phyloP scores from a whole-genome alignment of 176 grass and related monocot species.

The Neostapfia colusana region DNA sequence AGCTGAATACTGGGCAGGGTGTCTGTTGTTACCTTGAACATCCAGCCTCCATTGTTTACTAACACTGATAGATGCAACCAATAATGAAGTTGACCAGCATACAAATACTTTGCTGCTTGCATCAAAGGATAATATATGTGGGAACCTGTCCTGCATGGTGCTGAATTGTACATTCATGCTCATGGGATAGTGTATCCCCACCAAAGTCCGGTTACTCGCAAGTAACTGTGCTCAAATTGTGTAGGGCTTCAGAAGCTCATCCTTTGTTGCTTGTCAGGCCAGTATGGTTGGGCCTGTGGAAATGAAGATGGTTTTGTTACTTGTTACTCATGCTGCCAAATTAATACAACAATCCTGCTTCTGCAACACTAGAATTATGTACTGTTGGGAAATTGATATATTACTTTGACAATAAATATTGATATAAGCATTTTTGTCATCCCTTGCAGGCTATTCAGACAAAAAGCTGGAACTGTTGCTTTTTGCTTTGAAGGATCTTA shows the following conservation, averaged over 20 bases:
- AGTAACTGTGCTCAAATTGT: neutral
- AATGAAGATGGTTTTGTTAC: neutral
- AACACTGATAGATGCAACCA: neutral
- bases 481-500: slow-evolving; percentile 84
- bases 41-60: neutral
- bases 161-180: neutral
- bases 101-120: neutral
- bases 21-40: neutral
- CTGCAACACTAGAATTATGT: slow-evolving; percentile 20
- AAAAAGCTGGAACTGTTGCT: slow-evolving; percentile 72
- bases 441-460: slow-evolving; percentile 75
- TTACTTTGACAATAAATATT: slow-evolving; percentile 15
- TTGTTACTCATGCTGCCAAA: neutral
- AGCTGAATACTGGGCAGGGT: neutral
- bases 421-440: slow-evolving; percentile 15
- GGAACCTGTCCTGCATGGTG: neutral
- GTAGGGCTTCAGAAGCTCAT: neutral
- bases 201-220: neutral
- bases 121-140: slow-evolving; percentile 9
- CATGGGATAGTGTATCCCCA: neutral
- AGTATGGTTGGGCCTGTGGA: neutral
- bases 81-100: neutral
- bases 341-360: neutral
- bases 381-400: neutral
- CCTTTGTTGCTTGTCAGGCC: neutral